These are phyloP conservation scores for Ceratobasidium sp. DNA, from an alignment of 1,284 basidiomycete species.

Conservation along the genomic window DNA sequence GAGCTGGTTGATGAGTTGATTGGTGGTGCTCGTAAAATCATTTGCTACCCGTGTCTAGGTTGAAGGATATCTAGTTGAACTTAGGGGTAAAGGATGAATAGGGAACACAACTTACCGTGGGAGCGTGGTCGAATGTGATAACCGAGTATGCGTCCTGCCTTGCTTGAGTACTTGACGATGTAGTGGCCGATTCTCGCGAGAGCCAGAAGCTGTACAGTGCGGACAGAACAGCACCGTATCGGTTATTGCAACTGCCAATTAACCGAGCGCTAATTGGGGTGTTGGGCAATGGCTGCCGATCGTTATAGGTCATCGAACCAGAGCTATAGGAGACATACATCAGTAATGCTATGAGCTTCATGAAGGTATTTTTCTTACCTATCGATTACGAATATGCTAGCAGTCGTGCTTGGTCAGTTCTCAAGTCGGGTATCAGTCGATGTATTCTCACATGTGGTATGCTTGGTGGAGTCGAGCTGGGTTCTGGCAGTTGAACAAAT, in stretches of 20 bases:
- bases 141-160: conserved; percentile 64
- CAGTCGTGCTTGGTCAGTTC: neutral
- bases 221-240: conserved; percentile 70
- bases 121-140: conserved; percentile 63
- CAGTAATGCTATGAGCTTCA: neutral
- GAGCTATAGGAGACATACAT: conserved; percentile 60
- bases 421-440: conserved; percentile 53
- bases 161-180: conserved; percentile 30
- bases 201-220: conserved; percentile 69
- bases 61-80: neutral
- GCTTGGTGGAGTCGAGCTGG: conserved; percentile 68
- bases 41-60: conserved; percentile 56
- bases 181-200: conserved; percentile 61
- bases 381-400: conserved; percentile 69
- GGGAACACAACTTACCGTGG: conserved; percentile 49
- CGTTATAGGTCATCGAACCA: conserved; percentile 62
- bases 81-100: conserved; percentile 47
- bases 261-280: conserved; percentile 64
- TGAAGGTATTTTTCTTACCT: conserved; percentile 54
- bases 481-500: conserved; percentile 67
- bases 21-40: conserved; percentile 66
- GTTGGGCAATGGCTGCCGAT: conserved; percentile 62
- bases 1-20: conserved; percentile 62
- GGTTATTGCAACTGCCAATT: conserved; percentile 59
- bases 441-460: conserved; percentile 69